Conservation (phyloP, 2,329 filamentous ascomycete genomes). For the Sporothrix inflata region DNA sequence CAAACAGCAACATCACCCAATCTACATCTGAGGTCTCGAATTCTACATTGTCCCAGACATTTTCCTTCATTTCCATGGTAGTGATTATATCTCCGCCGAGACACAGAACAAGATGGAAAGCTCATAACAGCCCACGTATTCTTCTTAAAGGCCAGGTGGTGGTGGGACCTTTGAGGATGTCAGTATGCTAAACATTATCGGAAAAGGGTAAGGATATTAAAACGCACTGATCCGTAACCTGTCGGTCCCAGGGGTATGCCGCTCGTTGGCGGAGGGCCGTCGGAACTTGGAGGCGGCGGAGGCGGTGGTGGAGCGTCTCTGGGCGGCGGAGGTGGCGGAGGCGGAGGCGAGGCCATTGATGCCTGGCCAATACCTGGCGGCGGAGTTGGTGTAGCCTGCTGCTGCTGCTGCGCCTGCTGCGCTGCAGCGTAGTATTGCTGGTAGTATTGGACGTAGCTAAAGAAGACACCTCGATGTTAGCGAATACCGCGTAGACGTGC, state of each 20-base stretch:
- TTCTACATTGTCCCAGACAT: neutral
- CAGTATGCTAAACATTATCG: neutral
- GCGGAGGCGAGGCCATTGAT: neutral
- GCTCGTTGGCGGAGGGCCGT: constrained; percentile 59
- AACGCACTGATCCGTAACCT: constrained; percentile 54
- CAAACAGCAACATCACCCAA: too few species aligned
- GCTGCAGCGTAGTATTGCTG: constrained; percentile 68
- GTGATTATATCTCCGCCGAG: too few species aligned
- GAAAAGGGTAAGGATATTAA: neutral
- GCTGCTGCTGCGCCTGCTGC: constrained; percentile 57
- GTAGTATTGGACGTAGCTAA: constrained; percentile 69
- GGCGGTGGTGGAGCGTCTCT: constrained; percentile 40
- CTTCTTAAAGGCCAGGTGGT: neutral
- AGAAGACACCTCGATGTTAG: neutral
- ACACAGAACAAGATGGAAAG: neutral
- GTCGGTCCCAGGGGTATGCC: constrained; percentile 52
- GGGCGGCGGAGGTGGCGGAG: constrained; percentile 51
- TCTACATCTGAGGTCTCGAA: neutral
- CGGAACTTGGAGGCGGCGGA: constrained; percentile 54
- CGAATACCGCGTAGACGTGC: neutral
- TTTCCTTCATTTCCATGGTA: neutral
- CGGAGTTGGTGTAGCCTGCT: constrained; percentile 43
- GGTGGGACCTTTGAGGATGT: neutral
- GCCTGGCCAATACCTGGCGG: constrained; percentile 22
- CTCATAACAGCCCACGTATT: too few species aligned